phyloP scores from a whole-genome alignment of 2,329 filamentous ascomycete genomes.

The Tolypocladium endophyticum region DNA sequence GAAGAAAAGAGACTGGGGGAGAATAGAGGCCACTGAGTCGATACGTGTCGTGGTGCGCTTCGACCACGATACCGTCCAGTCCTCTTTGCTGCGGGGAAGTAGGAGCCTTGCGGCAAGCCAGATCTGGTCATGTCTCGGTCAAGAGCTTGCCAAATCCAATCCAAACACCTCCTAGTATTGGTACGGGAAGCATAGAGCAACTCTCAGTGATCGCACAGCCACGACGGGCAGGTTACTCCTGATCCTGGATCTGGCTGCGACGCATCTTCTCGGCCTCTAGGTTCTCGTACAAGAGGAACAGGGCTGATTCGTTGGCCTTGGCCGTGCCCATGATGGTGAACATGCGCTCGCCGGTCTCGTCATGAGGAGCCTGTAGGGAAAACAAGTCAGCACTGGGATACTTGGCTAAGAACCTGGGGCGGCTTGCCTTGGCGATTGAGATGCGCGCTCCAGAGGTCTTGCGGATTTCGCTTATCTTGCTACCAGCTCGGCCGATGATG shows the following conservation, averaged over 20 bases:
- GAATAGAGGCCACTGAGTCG: slow-evolving; percentile 9
- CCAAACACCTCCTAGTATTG: slow-evolving; percentile 22
- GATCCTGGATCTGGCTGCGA: slow-evolving; percentile 63
- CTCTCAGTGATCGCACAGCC: slow-evolving; percentile 9
- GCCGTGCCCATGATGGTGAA: slow-evolving; percentile 98
- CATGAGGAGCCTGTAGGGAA: slow-evolving; percentile 63
- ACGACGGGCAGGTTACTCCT: slow-evolving; percentile 31
- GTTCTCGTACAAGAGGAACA: slow-evolving; percentile 97
- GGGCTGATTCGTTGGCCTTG: slow-evolving; percentile 86
- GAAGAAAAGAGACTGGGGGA: slow-evolving; percentile 11
- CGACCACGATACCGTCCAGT: slow-evolving; percentile 33
- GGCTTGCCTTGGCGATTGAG: slow-evolving; percentile 77
- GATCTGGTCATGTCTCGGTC: slow-evolving; percentile 43
- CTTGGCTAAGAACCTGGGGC: too few relatives aligned
- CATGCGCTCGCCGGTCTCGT: slow-evolving; percentile 97
- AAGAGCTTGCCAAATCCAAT: slow-evolving; percentile 38
- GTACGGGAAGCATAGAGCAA: slow-evolving; percentile 17
- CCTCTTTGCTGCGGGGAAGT: slow-evolving; percentile 33
- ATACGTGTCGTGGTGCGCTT: slow-evolving; percentile 15
- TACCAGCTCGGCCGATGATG: slow-evolving; percentile 91
- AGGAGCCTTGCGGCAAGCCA: slow-evolving; percentile 53
- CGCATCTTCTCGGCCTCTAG: slow-evolving; percentile 98
- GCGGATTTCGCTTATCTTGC: slow-evolving; percentile 98
- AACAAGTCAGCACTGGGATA: neutral
- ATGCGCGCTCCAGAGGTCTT: slow-evolving; percentile 94